These are phyloP conservation scores for Silene noctiflora DNA, from an alignment of 179 eudicot genomes.

Conservation along the genomic window DNA sequence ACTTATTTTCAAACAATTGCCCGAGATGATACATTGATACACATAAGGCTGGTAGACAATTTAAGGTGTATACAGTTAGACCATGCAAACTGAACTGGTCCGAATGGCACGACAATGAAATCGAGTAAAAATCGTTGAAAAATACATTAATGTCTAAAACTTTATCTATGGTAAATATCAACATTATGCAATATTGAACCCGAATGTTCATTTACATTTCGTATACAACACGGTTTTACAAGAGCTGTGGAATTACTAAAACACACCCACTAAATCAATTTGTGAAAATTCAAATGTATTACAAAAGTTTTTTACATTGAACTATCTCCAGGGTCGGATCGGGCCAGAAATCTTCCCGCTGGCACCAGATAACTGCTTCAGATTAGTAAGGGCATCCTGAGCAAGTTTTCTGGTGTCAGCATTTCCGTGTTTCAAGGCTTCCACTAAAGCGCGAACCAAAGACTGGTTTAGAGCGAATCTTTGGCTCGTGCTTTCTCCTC, in stretches of 20 bases:
- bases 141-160: too few species aligned
- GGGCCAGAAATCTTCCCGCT: conserved; percentile 50
- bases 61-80: too few species aligned
- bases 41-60: too few species aligned
- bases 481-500: conserved; percentile 42
- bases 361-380: conserved; percentile 59
- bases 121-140: too few species aligned
- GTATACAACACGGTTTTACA: conserved; percentile 23
- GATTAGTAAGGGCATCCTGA: conserved; percentile 57
- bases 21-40: too few species aligned
- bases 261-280: conserved; percentile 17
- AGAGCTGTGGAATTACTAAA: conserved; percentile 19
- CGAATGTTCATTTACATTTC: conserved; percentile 17
- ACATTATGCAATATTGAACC: neutral
- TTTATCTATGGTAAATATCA: neutral
- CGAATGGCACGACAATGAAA: too few species aligned
- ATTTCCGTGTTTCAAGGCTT: conserved; percentile 58
- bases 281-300: conserved; percentile 17
- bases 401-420: conserved; percentile 46
- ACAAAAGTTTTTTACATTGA: conserved; percentile 10
- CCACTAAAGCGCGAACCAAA: conserved; percentile 56
- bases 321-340: conserved; percentile 33
- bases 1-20: too few species aligned
- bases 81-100: too few species aligned
- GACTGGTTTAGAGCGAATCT: conserved; percentile 40